A percentile compares a stretch with the other conserved stretches of the same genome.
phyloP scores from a whole-genome alignment of 345 rosid species.

The Passiflora organensis region DNA sequence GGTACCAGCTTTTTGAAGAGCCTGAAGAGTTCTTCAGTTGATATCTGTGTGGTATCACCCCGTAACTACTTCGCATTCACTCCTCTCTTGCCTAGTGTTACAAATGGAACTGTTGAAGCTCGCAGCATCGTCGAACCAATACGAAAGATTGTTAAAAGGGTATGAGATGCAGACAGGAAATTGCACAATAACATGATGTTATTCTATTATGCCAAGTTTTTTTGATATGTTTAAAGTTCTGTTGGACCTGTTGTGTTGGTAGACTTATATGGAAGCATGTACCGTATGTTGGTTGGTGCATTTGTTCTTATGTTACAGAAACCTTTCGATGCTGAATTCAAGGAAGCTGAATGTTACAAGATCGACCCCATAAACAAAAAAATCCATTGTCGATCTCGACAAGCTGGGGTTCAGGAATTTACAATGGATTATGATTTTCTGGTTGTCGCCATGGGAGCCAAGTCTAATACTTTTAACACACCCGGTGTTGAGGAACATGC shows the following conservation, averaged over 20 bases:
- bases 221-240: not conserved
- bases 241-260: not conserved
- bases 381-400: not conserved
- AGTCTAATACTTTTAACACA: conserved; percentile 69
- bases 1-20: conserved; percentile 4
- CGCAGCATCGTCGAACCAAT: conserved; percentile 6
- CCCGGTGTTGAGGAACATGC: conserved; percentile 80
- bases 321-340: conserved; percentile 4
- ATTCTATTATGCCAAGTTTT: not conserved
- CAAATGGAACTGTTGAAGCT: conserved; percentile 3
- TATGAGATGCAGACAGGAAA: not conserved
- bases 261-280: not conserved
- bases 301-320: not conserved
- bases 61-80: not conserved
- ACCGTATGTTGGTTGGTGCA: not conserved
- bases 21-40: not conserved
- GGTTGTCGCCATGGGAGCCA: conserved; percentile 67
- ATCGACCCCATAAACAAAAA: conserved; percentile 9
- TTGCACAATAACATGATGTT: not conserved
- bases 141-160: not conserved
- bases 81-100: conserved; percentile 1
- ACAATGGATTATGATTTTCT: conserved; percentile 61
- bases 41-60: conserved; percentile 1
- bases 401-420: conserved; percentile 41
- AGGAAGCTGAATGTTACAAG: conserved; percentile 12